Evolutionary conservation across 148 eudicot species (phyloP).

Genomic region (Chenopodium quinoa): DNA sequence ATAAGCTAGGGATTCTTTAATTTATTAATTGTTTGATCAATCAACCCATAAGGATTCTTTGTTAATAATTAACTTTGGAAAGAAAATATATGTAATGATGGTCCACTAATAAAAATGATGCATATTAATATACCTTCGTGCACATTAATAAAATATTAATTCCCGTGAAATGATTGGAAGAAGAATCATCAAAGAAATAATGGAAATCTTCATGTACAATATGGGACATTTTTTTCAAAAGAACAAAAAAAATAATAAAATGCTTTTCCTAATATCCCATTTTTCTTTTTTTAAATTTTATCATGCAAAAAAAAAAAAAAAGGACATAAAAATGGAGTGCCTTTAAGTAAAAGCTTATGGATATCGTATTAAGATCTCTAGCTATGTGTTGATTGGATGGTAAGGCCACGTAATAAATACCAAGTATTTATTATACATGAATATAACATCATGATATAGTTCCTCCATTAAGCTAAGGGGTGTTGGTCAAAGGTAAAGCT

Average conservation of each 20-base stretch:
- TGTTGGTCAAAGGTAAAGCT: conserved; percentile 12
- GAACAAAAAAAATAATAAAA: background rate
- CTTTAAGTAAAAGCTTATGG: background rate
- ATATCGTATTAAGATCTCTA: conserved; percentile 1
- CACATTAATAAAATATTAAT: background rate
- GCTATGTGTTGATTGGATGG: conserved; percentile 12
- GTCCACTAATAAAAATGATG: conserved; percentile 13
- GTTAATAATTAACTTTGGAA: background rate
- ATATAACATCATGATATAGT: background rate
- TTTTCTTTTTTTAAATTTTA: background rate
- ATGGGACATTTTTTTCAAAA: background rate
- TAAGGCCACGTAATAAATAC: conserved; percentile 7
- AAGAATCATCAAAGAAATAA: conserved; percentile 10
- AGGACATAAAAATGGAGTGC: background rate
- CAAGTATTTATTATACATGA: no score
- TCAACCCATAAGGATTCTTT: conserved; percentile 14
- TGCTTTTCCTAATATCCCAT: background rate
- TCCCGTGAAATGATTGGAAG: conserved; percentile 15
- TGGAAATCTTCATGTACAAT: background rate
- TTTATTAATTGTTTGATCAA: background rate
- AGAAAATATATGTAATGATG: background rate
- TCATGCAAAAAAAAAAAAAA: background rate
- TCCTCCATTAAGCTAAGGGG: conserved; percentile 4
- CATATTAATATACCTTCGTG: conserved; percentile 12
- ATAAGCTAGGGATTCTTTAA: conserved; percentile 4